These are phyloP conservation scores for Tieghemiomyces parasiticus DNA, from an alignment of 192 early-diverging fungal genomes.

Conservation along the genomic window DNA sequence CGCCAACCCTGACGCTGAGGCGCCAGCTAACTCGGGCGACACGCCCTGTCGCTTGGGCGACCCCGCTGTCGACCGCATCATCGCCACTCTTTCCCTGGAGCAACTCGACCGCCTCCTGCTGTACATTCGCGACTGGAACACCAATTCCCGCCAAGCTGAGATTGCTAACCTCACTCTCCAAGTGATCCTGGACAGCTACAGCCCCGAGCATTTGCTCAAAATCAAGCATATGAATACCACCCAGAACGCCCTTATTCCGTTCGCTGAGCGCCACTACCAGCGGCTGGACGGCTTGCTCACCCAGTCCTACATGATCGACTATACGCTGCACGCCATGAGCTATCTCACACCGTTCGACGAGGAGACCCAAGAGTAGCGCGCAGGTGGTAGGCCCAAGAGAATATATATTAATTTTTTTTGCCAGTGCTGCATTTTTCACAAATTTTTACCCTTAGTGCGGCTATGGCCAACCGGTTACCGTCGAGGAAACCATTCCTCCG, in stretches of 20 bases:
- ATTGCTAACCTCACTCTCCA: slow-evolving; percentile 73
- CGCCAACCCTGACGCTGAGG: neutral
- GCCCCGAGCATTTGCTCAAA: slow-evolving; percentile 49
- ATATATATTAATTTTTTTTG: no score
- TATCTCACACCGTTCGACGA: slow-evolving; percentile 24
- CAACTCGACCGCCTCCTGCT: slow-evolving; percentile 65
- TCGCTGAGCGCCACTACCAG: slow-evolving; percentile 82
- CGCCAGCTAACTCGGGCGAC: no score
- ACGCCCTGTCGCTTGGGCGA: slow-evolving; percentile 18
- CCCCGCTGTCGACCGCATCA: slow-evolving; percentile 47
- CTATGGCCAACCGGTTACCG: no score
- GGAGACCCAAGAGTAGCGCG: no score
- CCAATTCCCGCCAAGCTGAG: slow-evolving; percentile 61
- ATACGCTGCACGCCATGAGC: slow-evolving; percentile 83
- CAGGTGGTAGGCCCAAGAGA: no score
- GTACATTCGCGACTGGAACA: slow-evolving; percentile 93
- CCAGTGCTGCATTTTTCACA: no score
- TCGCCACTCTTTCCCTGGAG: slow-evolving; percentile 40
- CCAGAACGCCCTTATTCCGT: slow-evolving; percentile 70
- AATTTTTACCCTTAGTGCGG: no score
- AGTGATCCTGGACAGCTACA: slow-evolving; percentile 49
- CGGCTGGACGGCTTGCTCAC: slow-evolving; percentile 63
- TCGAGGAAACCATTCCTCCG: no score
- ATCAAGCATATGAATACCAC: slow-evolving; percentile 74
- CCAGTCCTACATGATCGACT: slow-evolving; percentile 75